A percentile compares a stretch with the other conserved stretches of the same genome.
phyloP scores from a whole-genome alignment of 2,329 filamentous ascomycete genomes.

The Capronia epimyces region DNA sequence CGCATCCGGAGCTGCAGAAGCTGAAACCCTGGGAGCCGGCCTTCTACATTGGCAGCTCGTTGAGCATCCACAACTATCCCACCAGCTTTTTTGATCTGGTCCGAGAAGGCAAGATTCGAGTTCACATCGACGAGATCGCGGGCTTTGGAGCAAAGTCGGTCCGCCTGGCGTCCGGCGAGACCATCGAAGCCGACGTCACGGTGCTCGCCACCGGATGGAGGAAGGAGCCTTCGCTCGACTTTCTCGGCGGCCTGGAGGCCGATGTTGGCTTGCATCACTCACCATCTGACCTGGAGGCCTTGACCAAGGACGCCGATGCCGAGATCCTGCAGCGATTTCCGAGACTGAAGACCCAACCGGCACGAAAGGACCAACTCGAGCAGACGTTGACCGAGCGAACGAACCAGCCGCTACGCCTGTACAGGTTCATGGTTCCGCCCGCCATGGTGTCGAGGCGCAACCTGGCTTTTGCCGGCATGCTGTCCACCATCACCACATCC shows the following conservation, averaged over 20 bases:
- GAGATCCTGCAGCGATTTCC: constrained; percentile 30
- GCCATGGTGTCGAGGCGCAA: constrained; percentile 3
- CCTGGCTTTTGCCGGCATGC: constrained; percentile 45
- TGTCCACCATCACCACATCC: constrained; percentile 41
- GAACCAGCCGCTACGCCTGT: constrained; percentile 38
- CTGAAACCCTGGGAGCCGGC: constrained; percentile 41
- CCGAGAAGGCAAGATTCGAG: constrained; percentile 47
- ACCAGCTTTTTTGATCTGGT: constrained; percentile 55
- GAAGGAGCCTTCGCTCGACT: constrained; percentile 44
- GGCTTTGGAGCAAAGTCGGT: constrained; percentile 32
- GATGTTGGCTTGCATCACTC: constrained; percentile 44
- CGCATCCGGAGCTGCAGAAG: constrained; percentile 42
- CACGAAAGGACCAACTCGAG: background rate
- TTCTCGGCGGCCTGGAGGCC: constrained; percentile 39
- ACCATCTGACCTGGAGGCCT: constrained; percentile 9
- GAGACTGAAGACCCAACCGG: constrained; percentile 1
- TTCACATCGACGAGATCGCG: constrained; percentile 41
- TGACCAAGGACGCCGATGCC: constrained; percentile 27
- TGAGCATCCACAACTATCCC: constrained; percentile 59
- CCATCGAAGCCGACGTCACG: constrained; percentile 46
- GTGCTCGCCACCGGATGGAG: constrained; percentile 56
- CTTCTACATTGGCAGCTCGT: constrained; percentile 52
- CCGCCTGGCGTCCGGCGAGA: constrained; percentile 45
- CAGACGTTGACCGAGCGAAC: constrained; percentile 4
- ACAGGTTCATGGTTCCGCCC: constrained; percentile 44